Evolutionary conservation across 495 filamentous ascomycete species (phyloP), one percentile per base, ranked within the genome.

Genomic region (Patellaria atrata): DNA sequence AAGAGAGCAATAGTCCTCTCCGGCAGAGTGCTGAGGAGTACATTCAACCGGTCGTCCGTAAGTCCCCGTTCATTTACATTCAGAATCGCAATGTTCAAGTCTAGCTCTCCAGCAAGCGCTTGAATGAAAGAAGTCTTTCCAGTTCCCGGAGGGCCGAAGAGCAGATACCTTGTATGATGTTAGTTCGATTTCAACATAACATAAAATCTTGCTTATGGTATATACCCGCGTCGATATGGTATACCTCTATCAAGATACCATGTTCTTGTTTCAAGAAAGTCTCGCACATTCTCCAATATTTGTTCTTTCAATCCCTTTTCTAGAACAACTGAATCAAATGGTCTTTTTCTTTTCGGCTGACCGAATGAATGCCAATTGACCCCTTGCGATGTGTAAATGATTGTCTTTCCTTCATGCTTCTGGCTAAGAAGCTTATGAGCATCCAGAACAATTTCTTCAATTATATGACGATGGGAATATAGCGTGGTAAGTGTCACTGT

Each of bases 71-170:
- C 82, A 52, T 82, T 92, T 3, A 97, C 67, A 47, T 94, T 94
- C 30, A 97, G 62, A 54, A 94, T 81, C 27, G 86, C 83, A 45
- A 97, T 89, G 45, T 82, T 82, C 57, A 92, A 96, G 50, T 96
- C 81, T 33, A 97, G 57, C 41, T 86, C 74, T 9, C 85, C 91
- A 1, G 89, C 89, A 19, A 97, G 61, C 2, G 91, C 86, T 58
- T 94, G 86, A 31, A 96, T 91, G 53, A 97, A 96, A 1, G 82
- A 91, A 45, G 77, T 94, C 57, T 97, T 97, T 14, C 89, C 89
- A 11, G 82, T 91, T 2, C 89, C 89, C 0, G 89, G 91, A 2
- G 87, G 86, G 0, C 89, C 89, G 51, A 94, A 86, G 3, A 97
- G 68, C 24, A 97, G 66, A 56, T 96, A 97, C n/a, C n/a, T n/a